Conservation (phyloP, 345 rosid species). For the Arabis alpina region DNA sequence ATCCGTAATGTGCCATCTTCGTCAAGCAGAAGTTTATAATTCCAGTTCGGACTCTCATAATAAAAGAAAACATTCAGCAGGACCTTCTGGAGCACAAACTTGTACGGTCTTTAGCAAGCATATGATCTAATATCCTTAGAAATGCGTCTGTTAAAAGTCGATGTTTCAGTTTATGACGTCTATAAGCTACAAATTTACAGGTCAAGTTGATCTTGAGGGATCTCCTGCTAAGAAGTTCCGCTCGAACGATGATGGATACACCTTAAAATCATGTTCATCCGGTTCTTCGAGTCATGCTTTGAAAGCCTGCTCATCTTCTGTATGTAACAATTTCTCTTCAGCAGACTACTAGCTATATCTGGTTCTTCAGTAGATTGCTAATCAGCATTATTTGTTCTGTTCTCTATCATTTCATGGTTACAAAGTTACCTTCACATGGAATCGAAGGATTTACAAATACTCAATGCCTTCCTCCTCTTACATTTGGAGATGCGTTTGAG, state of each 20-base stretch:
- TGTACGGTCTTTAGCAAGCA: conserved; percentile 25
- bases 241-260: conserved; percentile 43
- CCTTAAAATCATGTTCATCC: conserved; percentile 42
- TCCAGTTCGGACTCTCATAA: conserved; percentile 41
- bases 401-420: conserved; percentile 40
- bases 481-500: conserved; percentile 75
- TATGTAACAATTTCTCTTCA: conserved; percentile 48
- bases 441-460: conserved; percentile 40
- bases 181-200: conserved; percentile 44
- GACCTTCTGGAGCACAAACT: conserved; percentile 29
- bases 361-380: not conserved
- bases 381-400: not conserved
- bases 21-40: conserved; percentile 65
- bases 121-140: conserved; percentile 11
- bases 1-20: conserved; percentile 67
- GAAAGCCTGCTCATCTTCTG: conserved; percentile 72
- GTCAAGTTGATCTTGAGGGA: conserved; percentile 51
- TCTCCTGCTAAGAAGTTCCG: conserved; percentile 42
- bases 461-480: conserved; percentile 69
- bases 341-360: conserved; percentile 8
- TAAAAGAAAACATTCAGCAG: conserved; percentile 34
- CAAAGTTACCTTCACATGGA: conserved; percentile 46
- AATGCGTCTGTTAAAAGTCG: conserved; percentile 4
- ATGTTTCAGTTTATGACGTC: conserved; percentile 34
- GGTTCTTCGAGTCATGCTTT: conserved; percentile 43